Percentiles rank a stretch among this genome's conserved stretches.
phyloP scores from a whole-genome alignment of 2,329 filamentous ascomycete species.

The Fusarium verticillioides region DNA sequence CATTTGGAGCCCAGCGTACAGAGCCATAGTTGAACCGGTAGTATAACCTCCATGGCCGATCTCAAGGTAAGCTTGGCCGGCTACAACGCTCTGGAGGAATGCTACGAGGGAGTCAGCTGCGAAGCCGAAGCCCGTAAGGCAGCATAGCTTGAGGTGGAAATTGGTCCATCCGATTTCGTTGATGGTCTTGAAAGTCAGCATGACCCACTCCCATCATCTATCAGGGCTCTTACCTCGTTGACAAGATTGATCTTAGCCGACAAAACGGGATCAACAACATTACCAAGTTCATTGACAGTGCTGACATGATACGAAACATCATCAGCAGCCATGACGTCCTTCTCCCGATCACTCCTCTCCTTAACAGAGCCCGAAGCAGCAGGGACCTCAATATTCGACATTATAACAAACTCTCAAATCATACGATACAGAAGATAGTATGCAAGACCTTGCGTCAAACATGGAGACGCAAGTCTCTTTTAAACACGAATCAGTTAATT shows the following conservation, averaged over 20 bases:
- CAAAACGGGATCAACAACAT: neutral
- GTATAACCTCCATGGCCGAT: neutral
- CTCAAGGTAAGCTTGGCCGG: neutral
- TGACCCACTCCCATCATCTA: accelerated
- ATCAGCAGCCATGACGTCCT: neutral
- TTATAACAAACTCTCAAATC: neutral
- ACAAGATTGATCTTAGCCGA: neutral
- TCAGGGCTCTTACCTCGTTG: neutral
- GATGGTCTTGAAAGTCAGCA: neutral
- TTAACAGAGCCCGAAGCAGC: neutral
- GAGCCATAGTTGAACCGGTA: neutral
- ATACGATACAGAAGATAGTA: neutral
- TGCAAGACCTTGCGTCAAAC: neutral
- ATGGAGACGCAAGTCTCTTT: neutral
- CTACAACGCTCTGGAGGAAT: neutral
- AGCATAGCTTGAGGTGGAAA: neutral
- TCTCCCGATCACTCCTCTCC: neutral
- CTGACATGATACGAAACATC: neutral
- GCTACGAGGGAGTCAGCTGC: neutral
- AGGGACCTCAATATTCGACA: neutral
- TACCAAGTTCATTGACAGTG: neutral
- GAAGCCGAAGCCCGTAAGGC: neutral
- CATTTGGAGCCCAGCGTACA: neutral
- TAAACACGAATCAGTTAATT: neutral
- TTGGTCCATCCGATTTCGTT: neutral